A percentile compares a stretch with the other conserved stretches of the same genome.
Evolutionary conservation across 345 rosid genomes (phyloP).

Genomic region (Camelina neglecta): DNA sequence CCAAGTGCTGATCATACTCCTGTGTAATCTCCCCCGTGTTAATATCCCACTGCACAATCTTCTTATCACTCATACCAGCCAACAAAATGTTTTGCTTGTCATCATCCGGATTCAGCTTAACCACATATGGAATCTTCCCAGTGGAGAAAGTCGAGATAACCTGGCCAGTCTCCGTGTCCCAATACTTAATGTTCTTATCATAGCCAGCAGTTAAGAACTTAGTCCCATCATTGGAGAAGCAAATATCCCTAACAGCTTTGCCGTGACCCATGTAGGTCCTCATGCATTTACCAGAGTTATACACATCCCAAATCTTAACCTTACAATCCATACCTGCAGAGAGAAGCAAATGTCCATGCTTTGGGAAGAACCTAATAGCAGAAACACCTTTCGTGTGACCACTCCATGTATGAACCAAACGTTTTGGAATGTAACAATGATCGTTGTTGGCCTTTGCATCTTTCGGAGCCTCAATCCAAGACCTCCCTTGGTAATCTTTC

Average conservation of each 20-base stretch:
- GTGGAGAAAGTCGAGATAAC: constrained; percentile 92
- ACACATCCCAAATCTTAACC: constrained; percentile 99
- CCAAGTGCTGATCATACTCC: constrained; percentile 87
- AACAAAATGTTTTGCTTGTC: constrained; percentile 94
- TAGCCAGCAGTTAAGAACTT: constrained; percentile 94
- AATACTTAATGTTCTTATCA: constrained; percentile 94
- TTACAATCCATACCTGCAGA: constrained; percentile 97
- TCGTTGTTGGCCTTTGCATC: constrained; percentile 92
- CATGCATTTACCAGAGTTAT: constrained; percentile 96
- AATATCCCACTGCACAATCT: constrained; percentile 99
- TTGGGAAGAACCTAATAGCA: constrained; percentile 93
- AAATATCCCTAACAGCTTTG: constrained; percentile 92
- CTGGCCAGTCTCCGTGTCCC: constrained; percentile 98
- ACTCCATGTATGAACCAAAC: constrained; percentile 86
- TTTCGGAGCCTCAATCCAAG: constrained; percentile 94
- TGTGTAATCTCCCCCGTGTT: constrained; percentile 89
- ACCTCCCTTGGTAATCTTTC: constrained; percentile 93
- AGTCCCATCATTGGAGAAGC: constrained; percentile 91
- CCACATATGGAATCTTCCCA: constrained; percentile 92
- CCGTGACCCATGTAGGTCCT: constrained; percentile 98
- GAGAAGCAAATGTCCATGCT: constrained; percentile 93
- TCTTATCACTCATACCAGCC: constrained; percentile 99
- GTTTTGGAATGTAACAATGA: constrained; percentile 87
- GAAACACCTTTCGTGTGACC: constrained; percentile 88
- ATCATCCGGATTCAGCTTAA: constrained; percentile 89